Conservation (phyloP, 208 protist species). For the Wallacemonas rigidus region DNA sequence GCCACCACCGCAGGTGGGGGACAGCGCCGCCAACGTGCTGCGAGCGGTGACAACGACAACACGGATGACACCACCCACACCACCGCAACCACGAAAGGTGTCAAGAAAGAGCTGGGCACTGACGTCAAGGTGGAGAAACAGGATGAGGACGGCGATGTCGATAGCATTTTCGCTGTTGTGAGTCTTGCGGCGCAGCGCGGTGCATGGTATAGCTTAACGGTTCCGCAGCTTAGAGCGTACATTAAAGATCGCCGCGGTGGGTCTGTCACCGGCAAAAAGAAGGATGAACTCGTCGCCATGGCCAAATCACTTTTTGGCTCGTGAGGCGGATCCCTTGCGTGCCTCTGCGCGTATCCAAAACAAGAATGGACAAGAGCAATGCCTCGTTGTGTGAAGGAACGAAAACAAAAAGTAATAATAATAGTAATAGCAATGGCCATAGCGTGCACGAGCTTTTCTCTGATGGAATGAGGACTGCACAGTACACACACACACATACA, state of each 20-base stretch:
- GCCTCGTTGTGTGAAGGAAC: too few relatives aligned
- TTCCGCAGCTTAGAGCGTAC: slow-evolving; percentile 49
- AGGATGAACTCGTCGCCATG: slow-evolving; percentile 34
- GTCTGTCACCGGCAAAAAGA: slow-evolving; percentile 22
- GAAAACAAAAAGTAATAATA: too few relatives aligned
- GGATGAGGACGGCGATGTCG: slow-evolving; percentile 1
- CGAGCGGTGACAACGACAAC: background rate
- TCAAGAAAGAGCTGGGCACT: background rate
- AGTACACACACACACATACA: background rate
- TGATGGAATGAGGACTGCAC: background rate
- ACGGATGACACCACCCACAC: too few relatives aligned
- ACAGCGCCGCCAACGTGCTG: slow-evolving; percentile 14
- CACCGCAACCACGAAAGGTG: background rate
- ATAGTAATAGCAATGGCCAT: too few relatives aligned
- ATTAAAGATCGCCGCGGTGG: slow-evolving; percentile 22
- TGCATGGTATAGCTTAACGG: slow-evolving; percentile 36
- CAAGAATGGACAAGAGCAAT: too few relatives aligned
- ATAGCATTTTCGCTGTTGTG: slow-evolving; percentile 25
- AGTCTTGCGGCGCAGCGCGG: slow-evolving; percentile 32
- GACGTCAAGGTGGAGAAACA: background rate
- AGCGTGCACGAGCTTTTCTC: too few relatives aligned
- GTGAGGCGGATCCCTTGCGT: background rate
- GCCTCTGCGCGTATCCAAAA: too few relatives aligned
- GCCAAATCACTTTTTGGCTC: slow-evolving; percentile 17
- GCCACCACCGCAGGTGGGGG: background rate